Evolutionary conservation across 441 rosid species (phyloP).

Genomic region (Manihot esculenta): DNA sequence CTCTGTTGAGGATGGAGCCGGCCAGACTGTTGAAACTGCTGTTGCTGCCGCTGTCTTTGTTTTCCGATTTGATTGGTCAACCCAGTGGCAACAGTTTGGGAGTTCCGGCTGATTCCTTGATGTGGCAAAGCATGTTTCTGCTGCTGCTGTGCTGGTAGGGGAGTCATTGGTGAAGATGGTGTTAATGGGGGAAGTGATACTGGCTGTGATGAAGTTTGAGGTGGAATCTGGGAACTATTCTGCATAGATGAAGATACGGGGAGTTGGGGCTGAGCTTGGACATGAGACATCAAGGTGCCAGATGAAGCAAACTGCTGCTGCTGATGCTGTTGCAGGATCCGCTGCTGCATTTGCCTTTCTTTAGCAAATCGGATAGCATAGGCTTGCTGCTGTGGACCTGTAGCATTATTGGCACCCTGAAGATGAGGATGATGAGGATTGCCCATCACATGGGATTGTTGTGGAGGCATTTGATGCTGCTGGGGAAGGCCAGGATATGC

Average conservation of each 20-base stretch:
- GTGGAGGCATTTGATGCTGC: constrained; percentile 74
- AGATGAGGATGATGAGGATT: constrained; percentile 67
- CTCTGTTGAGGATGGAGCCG: constrained; percentile 88
- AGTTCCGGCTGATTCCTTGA: constrained; percentile 57
- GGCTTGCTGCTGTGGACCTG: constrained; percentile 70
- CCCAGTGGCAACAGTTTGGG: constrained; percentile 58
- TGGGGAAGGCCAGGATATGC: constrained; percentile 66
- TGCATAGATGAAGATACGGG: constrained; percentile 69
- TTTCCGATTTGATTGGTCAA: constrained; percentile 76
- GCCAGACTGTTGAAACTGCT: constrained; percentile 82
- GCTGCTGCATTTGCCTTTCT: constrained; percentile 84
- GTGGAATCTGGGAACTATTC: constrained; percentile 67
- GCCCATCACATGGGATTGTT: constrained; percentile 58
- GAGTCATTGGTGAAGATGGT: constrained; percentile 59
- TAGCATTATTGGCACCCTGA: constrained; percentile 63
- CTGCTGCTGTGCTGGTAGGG: constrained; percentile 58
- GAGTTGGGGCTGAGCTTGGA: constrained; percentile 63
- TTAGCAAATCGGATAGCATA: constrained; percentile 63
- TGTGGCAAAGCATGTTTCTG: constrained; percentile 65
- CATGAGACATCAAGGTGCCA: constrained; percentile 55
- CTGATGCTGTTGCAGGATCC: constrained; percentile 63
- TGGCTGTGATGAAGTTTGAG: constrained; percentile 61
- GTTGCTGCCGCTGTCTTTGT: constrained; percentile 83
- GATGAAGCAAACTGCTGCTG: constrained; percentile 69
- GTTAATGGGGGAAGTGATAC: constrained; percentile 50